Base-by-base conservation (phyloP, 192 early-diverging fungal genomes). In the Coemansia sp. region DNA sequence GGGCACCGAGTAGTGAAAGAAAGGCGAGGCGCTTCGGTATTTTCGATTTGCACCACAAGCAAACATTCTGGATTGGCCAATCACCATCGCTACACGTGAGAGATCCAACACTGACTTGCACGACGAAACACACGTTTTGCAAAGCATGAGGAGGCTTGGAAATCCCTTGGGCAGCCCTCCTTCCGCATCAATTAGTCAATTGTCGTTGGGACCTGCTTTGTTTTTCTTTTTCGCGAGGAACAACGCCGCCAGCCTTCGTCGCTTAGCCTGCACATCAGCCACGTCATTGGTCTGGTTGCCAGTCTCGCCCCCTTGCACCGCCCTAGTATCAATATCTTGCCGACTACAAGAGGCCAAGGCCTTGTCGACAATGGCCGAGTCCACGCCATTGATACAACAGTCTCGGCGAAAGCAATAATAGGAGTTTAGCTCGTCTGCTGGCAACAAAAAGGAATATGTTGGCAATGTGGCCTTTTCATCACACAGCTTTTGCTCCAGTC, bases 391-490 rank as follows among this genome's bases (percentile, higher is more conserved):
- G 18, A 67, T 65, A 52, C 52, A 66, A 34, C 77, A 79, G 60
- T 79, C 72, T 40, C 77, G 77, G n/a, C 68, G 47, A 52, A 74
- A 79, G 40, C 67, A 62, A 43, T 74, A 79, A 66, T 74, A 79
- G 20, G 27, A 40, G 42, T 77, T 65, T 51, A 47, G 31, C 3
- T 42, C 38, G 59, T 66, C 67, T 34, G 54, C 70, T 18, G 79
- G 75, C 18, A 69, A 74, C 29, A 79, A 65, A 55, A 79, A 79
- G 11, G 68, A 47, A 41, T 79, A 79, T 5, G 43, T 20, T 2
- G 72, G 59, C 13, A 43, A 27, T 6, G 77, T 67, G 10, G 77
- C 65, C 60, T 79, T 79, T 61, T 79, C 72, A 4, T 68, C 43
- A 16, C 80, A 60, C 36, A 72, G 68, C 46, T 42, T 71, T 22